These are phyloP conservation scores for Asterella californica DNA, from an alignment of 225 moss, liverwort and hornwort species.

Conservation along the genomic window DNA sequence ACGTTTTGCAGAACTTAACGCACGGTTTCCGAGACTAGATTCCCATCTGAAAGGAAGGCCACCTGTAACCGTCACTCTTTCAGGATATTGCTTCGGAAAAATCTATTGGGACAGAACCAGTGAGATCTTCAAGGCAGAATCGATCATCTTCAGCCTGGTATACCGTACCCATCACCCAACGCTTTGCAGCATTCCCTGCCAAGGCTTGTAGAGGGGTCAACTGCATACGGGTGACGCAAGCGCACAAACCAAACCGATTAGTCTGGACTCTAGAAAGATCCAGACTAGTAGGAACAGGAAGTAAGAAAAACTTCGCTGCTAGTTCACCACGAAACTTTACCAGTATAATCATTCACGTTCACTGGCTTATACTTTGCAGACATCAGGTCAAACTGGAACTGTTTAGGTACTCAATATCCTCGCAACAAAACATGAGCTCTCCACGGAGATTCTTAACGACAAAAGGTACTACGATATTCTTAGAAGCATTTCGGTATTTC, in stretches of 20 bases:
- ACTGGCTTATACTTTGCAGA: no score
- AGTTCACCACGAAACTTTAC: no score
- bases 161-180: constrained; percentile 94
- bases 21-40: background rate
- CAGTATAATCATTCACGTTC: no score
- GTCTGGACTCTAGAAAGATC: no score
- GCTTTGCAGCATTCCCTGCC: constrained; percentile 60
- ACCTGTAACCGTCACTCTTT: background rate
- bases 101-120: constrained; percentile 63
- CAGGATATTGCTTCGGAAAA: constrained; percentile 67
- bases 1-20: no score
- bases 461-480: background rate
- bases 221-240: constrained; percentile 13
- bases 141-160: constrained; percentile 81
- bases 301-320: no score
- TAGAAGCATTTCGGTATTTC: background rate
- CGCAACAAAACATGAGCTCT: background rate
- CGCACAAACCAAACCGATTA: background rate
- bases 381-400: background rate
- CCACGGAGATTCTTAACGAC: background rate
- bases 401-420: background rate
- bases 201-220: constrained; percentile 70
- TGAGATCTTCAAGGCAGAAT: constrained; percentile 78
- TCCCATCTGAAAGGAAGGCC: background rate
- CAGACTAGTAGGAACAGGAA: no score